Percentiles rank a stretch among this genome's conserved stretches.
phyloP scores from a whole-genome alignment of 345 rosid species.

The Rhodamnia rubescens region DNA sequence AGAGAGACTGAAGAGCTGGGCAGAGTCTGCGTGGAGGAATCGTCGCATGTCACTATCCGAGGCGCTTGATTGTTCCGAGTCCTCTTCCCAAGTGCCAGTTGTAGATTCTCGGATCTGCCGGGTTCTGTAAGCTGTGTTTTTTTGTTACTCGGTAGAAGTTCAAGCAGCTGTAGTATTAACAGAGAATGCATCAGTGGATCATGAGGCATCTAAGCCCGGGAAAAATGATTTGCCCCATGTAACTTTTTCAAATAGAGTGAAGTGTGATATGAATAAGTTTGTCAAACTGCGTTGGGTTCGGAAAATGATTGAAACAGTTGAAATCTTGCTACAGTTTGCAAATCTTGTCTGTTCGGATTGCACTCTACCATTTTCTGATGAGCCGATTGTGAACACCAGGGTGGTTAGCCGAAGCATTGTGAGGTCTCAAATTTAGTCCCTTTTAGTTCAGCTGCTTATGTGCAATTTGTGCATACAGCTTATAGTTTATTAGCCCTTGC shows the following conservation, averaged over 20 bases:
- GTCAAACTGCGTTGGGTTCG: background rate
- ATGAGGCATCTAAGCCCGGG: background rate
- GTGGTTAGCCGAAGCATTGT: background rate
- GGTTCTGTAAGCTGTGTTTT: slow-evolving; percentile 12
- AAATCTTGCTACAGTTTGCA: background rate
- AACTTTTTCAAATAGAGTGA: background rate
- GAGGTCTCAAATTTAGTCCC: background rate
- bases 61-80: slow-evolving; percentile 35
- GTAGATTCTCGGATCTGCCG: slow-evolving; percentile 60
- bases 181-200: background rate
- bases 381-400: background rate
- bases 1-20: slow-evolving; percentile 77
- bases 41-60: slow-evolving; percentile 45
- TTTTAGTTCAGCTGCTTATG: background rate
- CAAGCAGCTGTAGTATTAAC: background rate
- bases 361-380: background rate
- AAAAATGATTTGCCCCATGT: background rate
- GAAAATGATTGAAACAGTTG: background rate
- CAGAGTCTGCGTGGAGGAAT: slow-evolving; percentile 69
- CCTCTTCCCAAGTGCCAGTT: slow-evolving; percentile 31
- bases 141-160: background rate
- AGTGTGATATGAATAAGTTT: background rate
- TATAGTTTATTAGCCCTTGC: background rate
- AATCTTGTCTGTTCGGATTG: background rate
- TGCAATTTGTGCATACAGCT: background rate